Conservation (phyloP, 495 filamentous ascomycete species). For the Aspergillus avenaceus region DNA sequence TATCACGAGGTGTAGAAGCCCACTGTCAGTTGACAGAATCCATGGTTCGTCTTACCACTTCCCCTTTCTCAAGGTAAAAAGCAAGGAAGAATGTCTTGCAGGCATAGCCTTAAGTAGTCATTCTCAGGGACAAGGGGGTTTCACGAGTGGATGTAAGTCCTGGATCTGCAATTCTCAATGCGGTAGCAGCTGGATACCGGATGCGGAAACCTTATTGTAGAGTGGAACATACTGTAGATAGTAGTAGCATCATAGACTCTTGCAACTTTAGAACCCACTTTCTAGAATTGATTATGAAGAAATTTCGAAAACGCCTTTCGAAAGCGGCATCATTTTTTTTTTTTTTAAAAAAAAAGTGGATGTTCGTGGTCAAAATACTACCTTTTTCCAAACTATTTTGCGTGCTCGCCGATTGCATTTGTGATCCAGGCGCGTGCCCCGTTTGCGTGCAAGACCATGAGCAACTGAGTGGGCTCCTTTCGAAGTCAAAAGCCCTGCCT, state of each 20-base stretch:
- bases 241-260: conserved; percentile 13
- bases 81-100: too few relatives aligned
- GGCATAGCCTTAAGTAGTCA: too few relatives aligned
- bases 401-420: conserved; percentile 4
- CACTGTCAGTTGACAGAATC: background rate
- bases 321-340: too few relatives aligned
- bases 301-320: background rate
- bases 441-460: conserved; percentile 34
- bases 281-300: background rate
- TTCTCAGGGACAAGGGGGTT: too few relatives aligned
- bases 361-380: too few relatives aligned
- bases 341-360: too few relatives aligned
- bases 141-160: too few relatives aligned
- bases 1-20: background rate
- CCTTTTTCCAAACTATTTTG: too few relatives aligned
- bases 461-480: conserved; percentile 18
- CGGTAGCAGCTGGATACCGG: conserved; percentile 1
- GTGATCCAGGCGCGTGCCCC: conserved; percentile 40
- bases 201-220: conserved; percentile 4
- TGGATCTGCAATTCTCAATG: background rate
- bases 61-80: background rate
- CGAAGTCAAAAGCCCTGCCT: conserved; percentile 29
- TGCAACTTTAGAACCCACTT: background rate
- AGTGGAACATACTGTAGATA: too few relatives aligned
- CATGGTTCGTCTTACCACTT: background rate